phyloP scores from a whole-genome alignment of 2,329 filamentous ascomycete species.

The Sclerotinia sclerotiorum region DNA sequence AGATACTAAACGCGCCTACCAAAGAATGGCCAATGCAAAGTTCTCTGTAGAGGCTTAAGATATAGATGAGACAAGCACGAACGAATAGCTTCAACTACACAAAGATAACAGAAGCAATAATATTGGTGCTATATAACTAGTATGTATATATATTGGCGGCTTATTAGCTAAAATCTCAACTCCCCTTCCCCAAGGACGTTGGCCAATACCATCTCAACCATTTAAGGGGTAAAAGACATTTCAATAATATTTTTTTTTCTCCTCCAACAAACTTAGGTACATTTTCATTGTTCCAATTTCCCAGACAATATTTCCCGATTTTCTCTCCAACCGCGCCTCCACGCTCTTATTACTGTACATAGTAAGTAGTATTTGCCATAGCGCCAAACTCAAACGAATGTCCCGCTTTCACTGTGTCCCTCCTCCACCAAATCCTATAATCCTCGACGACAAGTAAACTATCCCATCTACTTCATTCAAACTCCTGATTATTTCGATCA shows the following conservation, averaged over 20 bases:
- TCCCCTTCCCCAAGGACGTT: not conserved
- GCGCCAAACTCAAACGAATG: slow-evolving; percentile 24
- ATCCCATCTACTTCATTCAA: not conserved
- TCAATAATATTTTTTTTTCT: not conserved
- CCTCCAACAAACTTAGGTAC: not conserved
- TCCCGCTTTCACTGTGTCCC: slow-evolving; percentile 25
- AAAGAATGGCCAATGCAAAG: slow-evolving; percentile 22
- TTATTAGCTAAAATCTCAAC: slow-evolving; percentile 7
- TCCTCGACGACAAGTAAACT: slow-evolving; percentile 19
- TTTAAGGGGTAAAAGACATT: slow-evolving; percentile 12
- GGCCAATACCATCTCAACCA: slow-evolving; percentile 3
- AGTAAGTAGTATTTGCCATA: slow-evolving; percentile 7
- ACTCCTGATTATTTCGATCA: slow-evolving; percentile 10
- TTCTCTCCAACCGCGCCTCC: slow-evolving; percentile 17
- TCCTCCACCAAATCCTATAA: slow-evolving; percentile 23
- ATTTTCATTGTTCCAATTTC: slow-evolving; percentile 12
- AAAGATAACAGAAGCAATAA: not conserved
- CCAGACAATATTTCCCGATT: slow-evolving; percentile 7
- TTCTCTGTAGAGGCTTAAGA: slow-evolving; percentile 15
- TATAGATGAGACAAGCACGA: slow-evolving; percentile 20
- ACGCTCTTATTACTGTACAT: slow-evolving; percentile 1
- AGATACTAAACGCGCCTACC: not conserved
- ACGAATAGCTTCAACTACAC: not conserved
- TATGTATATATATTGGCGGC: not conserved
- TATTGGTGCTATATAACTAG: not conserved